Base-by-base conservation (phyloP, 2,329 filamentous ascomycete genomes). In the Neonectria faginata region DNA sequence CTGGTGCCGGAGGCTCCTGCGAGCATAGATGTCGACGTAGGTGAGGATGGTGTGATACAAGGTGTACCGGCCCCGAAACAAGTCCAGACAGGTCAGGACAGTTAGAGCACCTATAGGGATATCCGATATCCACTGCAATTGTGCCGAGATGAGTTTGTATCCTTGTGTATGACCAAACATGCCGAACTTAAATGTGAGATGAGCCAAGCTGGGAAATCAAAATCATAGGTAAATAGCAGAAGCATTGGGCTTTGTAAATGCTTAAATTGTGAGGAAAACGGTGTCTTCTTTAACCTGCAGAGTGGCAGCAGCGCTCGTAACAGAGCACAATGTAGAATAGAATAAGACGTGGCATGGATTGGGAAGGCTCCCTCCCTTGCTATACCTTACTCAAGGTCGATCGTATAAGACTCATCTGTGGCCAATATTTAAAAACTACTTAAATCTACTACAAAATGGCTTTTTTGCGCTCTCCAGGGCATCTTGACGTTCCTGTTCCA, bases 1-100 rank as follows among this genome's bases (percentile, higher is more conserved):
- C 9, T 64, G 29, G 57, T 64, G 10, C 62, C 62, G 7, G 57
- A 64, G 9, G 36, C 20, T 6, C 56, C 62, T 33, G 57, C 57
- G 0, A 12, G 14, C 10, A 47, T 5, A 5, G 62, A 64, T 45
- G 3, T 63, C 39, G 55, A 59, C 18, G 55, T 50, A 9, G 60
- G 60, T 16, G 60, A 59, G 3, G 60, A 42, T 22, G 31, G 18
- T 33, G 51, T 62, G 36, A 62, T 62, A 45, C 45, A 52, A 1
- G 60, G 60, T 18, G 47, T 62, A 16, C 47, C 45, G 14, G 7
- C 47, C 25, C 25, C 47, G n/a, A 31, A 50, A 31, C 47, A 50
- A n/a, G 25, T 18, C 47, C 25, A 50, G 47, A 18, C 10, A 3
- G 6, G 3, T 31, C 16, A 20, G 9, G 27, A 31, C 12, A 31